Evolutionary conservation across 805 yeast species (phyloP).

Genomic region (Schwanniomyces pseudopolymorphus): DNA sequence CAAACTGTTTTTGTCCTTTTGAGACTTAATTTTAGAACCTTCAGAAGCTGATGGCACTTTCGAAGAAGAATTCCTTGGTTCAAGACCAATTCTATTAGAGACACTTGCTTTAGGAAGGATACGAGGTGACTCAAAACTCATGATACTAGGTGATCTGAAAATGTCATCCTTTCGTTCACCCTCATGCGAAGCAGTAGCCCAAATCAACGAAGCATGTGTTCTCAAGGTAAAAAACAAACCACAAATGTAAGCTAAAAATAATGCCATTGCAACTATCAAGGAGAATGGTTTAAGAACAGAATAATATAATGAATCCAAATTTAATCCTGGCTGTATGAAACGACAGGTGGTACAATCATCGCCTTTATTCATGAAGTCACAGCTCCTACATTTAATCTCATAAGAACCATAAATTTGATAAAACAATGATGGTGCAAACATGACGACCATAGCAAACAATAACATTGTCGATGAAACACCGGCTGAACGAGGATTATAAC

Average conservation of each 20-base stretch:
- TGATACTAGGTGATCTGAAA: constrained; percentile 38
- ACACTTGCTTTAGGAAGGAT: constrained; percentile 9
- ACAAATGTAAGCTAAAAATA: constrained; percentile 80
- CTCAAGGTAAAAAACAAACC: constrained; percentile 92
- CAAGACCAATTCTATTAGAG: constrained; percentile 8
- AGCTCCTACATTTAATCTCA: constrained; percentile 67
- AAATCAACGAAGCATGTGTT: constrained; percentile 94
- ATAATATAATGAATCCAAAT: constrained; percentile 64
- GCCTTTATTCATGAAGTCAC: constrained; percentile 27
- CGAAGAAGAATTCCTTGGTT: constrained; percentile 7
- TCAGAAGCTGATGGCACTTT: not conserved
- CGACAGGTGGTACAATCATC: constrained; percentile 68
- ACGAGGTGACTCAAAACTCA: constrained; percentile 25
- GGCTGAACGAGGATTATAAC: constrained; percentile 94
- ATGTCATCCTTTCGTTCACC: constrained; percentile 24
- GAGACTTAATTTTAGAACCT: not conserved
- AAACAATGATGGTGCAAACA: constrained; percentile 89
- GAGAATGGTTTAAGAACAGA: constrained; percentile 80
- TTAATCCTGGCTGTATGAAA: constrained; percentile 73
- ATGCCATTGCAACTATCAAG: constrained; percentile 70
- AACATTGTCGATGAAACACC: constrained; percentile 97
- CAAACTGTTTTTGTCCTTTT: not conserved
- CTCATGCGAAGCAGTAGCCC: constrained; percentile 61
- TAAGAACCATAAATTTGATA: constrained; percentile 89
- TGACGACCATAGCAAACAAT: constrained; percentile 82